Evolutionary conservation across 139 green algal species (phyloP), one percentile per base, ranked within the genome.

Genomic region (Chlorella sorokiniana): DNA sequence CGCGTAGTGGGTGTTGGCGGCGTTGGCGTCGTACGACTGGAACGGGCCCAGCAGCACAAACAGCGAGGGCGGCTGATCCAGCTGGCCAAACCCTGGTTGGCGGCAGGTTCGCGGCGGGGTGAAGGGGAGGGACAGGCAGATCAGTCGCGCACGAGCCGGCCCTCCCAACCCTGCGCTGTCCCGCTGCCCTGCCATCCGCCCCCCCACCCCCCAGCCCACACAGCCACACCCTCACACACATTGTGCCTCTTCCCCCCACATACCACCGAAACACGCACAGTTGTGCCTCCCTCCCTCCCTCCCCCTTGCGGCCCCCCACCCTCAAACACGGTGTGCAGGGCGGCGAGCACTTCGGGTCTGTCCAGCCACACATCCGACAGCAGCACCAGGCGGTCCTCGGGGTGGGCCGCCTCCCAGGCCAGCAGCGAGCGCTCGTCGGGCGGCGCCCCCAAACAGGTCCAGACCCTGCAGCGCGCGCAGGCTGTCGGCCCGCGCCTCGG

Each of bases 11-110:
- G 86, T 78, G 48, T 61, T 67, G 48, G 41, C 64, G 25, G 64
- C 72, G 48, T 69, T 79, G 40, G 78, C 82, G 65, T 84, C 76
- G 29, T 78, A 52, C 22, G 90, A 94, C 54, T 91, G 91, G 86
- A 98, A 98, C 86, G 95, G 93, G 44, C 95, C 95, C 86, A 97
- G 94, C 25, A 98, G 83, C 31, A 97, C 89, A 77, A 98, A 94
- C 62, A 95, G 78, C 0, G 83, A 76, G 0, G 95, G 95, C 41
- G 93, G 70, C 20, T 77, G 63, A 16, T 89, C 88, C 70, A 93
- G 63, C 35, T 86, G 83, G 51, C 94, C 85, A 76, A 93, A 98
- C 2, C 90, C 93, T 92, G 86, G 41, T 41, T 20, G 27, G 29
- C 18, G 37, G 18, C 25, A 38, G 69, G 16, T 38, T 25, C 2